Conservation (phyloP, 768 basidiomycete genomes). For the Russula compacta region DNA sequence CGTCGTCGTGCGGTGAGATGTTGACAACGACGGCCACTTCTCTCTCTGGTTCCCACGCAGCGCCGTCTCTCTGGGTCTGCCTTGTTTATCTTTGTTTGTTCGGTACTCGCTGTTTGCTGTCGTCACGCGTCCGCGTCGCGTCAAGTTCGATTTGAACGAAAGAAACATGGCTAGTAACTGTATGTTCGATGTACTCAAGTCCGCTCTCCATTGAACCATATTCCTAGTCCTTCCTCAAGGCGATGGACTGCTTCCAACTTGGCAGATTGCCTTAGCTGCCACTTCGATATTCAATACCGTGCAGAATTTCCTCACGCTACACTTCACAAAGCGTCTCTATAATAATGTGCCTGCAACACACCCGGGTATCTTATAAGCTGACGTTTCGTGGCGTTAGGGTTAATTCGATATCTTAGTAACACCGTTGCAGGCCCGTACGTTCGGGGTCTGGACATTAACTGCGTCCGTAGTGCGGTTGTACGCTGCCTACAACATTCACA, state of each 20-base stretch:
- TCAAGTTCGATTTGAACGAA: background rate
- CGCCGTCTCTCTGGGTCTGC: background rate
- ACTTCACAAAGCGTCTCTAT: conserved; percentile 73
- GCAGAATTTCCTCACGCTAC: conserved; percentile 74
- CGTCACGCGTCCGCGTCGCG: background rate
- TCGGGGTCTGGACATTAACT: conserved; percentile 85
- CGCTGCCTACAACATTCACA: conserved; percentile 81
- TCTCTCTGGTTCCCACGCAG: conserved; percentile 13
- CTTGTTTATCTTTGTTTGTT: background rate
- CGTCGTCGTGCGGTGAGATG: conserved; percentile 17
- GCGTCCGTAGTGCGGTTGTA: conserved; percentile 77
- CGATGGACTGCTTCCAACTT: conserved; percentile 70
- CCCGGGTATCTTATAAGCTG: conserved; percentile 19
- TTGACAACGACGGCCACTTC: conserved; percentile 6
- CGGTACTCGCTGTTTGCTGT: background rate
- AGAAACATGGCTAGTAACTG: background rate
- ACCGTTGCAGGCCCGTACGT: conserved; percentile 77
- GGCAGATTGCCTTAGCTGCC: conserved; percentile 76
- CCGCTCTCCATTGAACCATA: background rate
- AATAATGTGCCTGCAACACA: conserved; percentile 29
- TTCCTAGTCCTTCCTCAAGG: conserved; percentile 51
- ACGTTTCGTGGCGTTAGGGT: background rate
- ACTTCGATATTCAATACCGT: conserved; percentile 78
- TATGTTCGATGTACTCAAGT: background rate
- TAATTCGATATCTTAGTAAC: conserved; percentile 49